Evolutionary conservation across 805 yeast species (phyloP), one percentile per base, ranked within the genome.

Genomic region (Candida caryicola): DNA sequence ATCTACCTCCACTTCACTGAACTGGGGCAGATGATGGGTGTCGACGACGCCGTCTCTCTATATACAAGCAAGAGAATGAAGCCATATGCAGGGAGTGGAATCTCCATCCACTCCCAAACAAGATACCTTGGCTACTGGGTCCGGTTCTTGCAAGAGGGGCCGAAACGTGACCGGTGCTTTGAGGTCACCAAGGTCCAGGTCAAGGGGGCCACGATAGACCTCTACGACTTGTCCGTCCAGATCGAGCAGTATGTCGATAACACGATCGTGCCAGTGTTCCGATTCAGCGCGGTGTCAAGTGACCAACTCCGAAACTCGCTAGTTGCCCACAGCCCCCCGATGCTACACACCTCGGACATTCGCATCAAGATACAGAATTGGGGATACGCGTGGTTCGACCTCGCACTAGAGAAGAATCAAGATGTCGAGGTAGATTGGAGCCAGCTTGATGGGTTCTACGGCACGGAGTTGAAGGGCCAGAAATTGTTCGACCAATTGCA

Each of bases 51-150:
- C 1, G 66, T 75, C 29, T 58, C 57, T 0, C 40, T 68, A 5
- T 89, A 83, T 54, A 77, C 83, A 2, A 40, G 50, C 5, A 65
- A 71, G 36, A 66, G 97, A 40, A 78, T 85, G 79, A 65, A 73
- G 21, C 39, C 52, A 17, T 66, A 73, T 4, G 71, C 79, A 31
- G 81, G 82, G 2, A 59, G 62, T 8, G 96, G 96, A 0, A 81
- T 91, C 1, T 76, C 87, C 0, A 85, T 87, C 23, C 43, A 50
- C 13, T 80, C 90, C 4, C 97, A 91, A 58, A 55, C 70, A 17
- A 56, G 91, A 31, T 87, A 80, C 52, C 61, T 89, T 23, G 49
- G 60, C 4, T 91, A 91, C 54, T 79, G 76, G 66, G 39, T 45
- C 23, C 18, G 15, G 14, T 47, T 36, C 29, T 34, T 55, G 23